These are phyloP conservation scores for Crithidia expoeki DNA, from an alignment of 208 protist species.

Conservation along the genomic window DNA sequence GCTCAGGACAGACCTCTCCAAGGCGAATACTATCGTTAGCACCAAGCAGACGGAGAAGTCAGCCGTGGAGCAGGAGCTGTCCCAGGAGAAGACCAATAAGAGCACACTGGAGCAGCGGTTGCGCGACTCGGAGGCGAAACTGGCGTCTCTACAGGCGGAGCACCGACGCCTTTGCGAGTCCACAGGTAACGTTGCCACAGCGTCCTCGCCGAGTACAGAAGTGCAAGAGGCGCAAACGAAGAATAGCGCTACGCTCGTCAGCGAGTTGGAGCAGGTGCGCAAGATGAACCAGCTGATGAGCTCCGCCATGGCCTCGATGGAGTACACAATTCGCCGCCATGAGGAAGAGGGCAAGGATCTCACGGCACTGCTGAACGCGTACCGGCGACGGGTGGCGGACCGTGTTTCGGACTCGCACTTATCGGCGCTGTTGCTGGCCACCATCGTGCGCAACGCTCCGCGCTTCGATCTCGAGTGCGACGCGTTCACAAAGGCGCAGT, in stretches of 20 bases:
- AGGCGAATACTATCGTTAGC: slow-evolving; percentile 42
- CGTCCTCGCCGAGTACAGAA: slow-evolving; percentile 20
- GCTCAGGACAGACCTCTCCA: slow-evolving; percentile 45
- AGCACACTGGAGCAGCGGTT: slow-evolving; percentile 67
- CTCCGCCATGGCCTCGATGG: slow-evolving; percentile 65
- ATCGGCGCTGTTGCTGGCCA: slow-evolving; percentile 60
- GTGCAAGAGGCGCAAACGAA: slow-evolving; percentile 38
- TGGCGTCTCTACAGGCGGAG: slow-evolving; percentile 56
- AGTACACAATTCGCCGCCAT: slow-evolving; percentile 79
- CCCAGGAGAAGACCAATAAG: slow-evolving; percentile 46
- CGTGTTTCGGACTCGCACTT: slow-evolving; percentile 65
- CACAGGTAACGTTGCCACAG: slow-evolving; percentile 30
- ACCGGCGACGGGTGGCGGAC: slow-evolving; percentile 66
- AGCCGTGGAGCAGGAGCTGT: slow-evolving; percentile 50
- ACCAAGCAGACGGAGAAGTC: slow-evolving; percentile 52
- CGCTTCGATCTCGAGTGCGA: slow-evolving; percentile 77
- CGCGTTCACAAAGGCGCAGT: slow-evolving; percentile 50
- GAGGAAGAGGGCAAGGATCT: slow-evolving; percentile 84
- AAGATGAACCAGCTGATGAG: slow-evolving; percentile 53
- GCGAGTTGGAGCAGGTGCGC: slow-evolving; percentile 52
- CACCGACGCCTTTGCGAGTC: slow-evolving; percentile 55
- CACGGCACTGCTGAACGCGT: slow-evolving; percentile 73
- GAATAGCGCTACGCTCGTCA: slow-evolving; percentile 25
- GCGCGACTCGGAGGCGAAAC: slow-evolving; percentile 50
- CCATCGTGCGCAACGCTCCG: slow-evolving; percentile 71